Evolutionary conservation across 208 protist genomes (phyloP).

Genomic region (Trypanosomatidae sp.): DNA sequence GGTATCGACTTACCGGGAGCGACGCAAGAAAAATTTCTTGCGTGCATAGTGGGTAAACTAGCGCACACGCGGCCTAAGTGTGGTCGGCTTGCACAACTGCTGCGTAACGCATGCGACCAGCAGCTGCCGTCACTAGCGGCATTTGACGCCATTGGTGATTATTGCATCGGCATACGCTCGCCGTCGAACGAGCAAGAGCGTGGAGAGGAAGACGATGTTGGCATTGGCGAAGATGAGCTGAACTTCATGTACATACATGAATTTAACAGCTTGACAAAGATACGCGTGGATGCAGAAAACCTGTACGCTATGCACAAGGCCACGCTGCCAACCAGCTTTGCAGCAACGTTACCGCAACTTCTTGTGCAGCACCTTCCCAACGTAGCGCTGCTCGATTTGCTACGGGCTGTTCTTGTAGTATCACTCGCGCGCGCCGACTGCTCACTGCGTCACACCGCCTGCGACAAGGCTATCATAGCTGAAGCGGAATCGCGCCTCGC

Average conservation of each 20-base stretch:
- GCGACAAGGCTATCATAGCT: constrained; percentile 19
- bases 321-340: constrained; percentile 17
- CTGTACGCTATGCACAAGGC: constrained; percentile 16
- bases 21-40: constrained; percentile 16
- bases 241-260: constrained; percentile 19
- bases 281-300: constrained; percentile 34
- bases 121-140: constrained; percentile 18
- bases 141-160: constrained; percentile 23
- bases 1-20: constrained; percentile 17
- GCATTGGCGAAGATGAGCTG: not conserved
- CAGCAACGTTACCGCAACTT: constrained; percentile 17
- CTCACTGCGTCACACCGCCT: constrained; percentile 17
- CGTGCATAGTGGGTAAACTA: constrained; percentile 12
- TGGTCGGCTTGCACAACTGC: constrained; percentile 7
- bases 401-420: constrained; percentile 14
- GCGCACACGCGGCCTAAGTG: constrained; percentile 10
- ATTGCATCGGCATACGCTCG: constrained; percentile 34
- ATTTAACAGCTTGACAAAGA: constrained; percentile 12
- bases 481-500: constrained; percentile 2
- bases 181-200: constrained; percentile 9
- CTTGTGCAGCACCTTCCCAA: constrained; percentile 17
- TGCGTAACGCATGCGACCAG: constrained; percentile 6
- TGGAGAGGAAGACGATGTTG: not conserved
- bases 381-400: constrained; percentile 11
- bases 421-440: constrained; percentile 11